Conservation (phyloP, 306 rosid species). For the Quercus engelmannii region DNA sequence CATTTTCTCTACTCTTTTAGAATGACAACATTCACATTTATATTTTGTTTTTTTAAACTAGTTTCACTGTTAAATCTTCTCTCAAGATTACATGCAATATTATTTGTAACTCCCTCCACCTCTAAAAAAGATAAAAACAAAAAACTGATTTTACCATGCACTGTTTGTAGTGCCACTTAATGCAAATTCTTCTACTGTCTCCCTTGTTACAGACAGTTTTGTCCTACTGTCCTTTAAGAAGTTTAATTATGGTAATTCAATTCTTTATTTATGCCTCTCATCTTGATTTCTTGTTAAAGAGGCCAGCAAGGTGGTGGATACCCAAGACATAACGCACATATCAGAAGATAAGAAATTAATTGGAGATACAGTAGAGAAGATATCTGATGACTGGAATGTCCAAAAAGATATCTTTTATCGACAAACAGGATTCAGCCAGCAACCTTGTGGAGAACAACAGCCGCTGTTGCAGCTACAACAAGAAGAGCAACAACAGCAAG, state of each 20-base stretch:
- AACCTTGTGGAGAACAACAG: neutral
- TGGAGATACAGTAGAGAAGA: slow-evolving; percentile 61
- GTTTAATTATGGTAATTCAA: slow-evolving; percentile 2
- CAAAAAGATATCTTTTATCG: slow-evolving; percentile 48
- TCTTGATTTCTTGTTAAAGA: slow-evolving; percentile 36
- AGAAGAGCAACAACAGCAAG: neutral
- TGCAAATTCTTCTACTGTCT: neutral
- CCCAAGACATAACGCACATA: slow-evolving; percentile 55
- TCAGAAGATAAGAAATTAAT: slow-evolving; percentile 38
- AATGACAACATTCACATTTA: neutral
- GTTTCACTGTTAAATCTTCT: neutral
- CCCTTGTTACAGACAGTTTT: neutral
- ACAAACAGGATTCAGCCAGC: slow-evolving; percentile 47
- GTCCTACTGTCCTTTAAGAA: slow-evolving; percentile 5
- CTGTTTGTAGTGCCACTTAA: neutral
- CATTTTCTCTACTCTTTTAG: neutral
- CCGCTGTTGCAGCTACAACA: neutral
- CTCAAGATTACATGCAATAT: neutral
- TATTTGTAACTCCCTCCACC: neutral
- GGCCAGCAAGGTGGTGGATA: slow-evolving; percentile 53
- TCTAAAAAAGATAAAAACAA: neutral
- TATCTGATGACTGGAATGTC: slow-evolving; percentile 48
- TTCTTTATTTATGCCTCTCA: neutral
- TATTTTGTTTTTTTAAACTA: slow-evolving; percentile 1
- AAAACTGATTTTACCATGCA: neutral